A percentile compares a stretch with the other conserved stretches of the same genome.
Evolutionary conservation across 371 early-diverging fungal species (phyloP).

Genomic region (Actinomucor elegans): DNA sequence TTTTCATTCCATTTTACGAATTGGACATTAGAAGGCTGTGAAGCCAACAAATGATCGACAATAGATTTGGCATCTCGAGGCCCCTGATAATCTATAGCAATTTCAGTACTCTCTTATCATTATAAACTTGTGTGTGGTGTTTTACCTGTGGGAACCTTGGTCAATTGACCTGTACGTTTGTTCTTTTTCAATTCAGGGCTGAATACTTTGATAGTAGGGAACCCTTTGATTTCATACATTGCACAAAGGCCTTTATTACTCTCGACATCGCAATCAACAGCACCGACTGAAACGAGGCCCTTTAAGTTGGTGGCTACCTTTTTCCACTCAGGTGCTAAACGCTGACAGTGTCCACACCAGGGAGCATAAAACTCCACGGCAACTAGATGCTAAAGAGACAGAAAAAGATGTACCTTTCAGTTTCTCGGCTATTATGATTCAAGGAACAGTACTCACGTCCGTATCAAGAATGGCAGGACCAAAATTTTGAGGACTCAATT

Average conservation of each 20-base stretch:
- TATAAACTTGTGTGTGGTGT: too few species aligned
- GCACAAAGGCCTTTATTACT: conserved; percentile 73
- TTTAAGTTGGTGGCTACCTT: conserved; percentile 81
- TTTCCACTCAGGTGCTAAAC: conserved; percentile 82
- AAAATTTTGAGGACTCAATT: conserved; percentile 67
- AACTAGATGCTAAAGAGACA: conserved; percentile 60
- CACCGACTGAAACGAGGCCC: conserved; percentile 81
- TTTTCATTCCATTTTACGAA: conserved; percentile 50
- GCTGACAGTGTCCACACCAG: conserved; percentile 95
- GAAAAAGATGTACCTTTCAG: too few species aligned
- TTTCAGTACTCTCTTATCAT: too few species aligned
- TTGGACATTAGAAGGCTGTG: conserved; percentile 61
- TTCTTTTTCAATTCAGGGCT: conserved; percentile 39
- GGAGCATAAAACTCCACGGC: conserved; percentile 91
- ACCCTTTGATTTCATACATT: conserved; percentile 82
- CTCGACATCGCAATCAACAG: conserved; percentile 89
- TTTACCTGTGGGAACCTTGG: conserved; percentile 54
- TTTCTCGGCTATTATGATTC: too few species aligned
- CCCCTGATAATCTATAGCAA: conserved; percentile 83
- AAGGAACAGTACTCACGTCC: conserved; percentile 55
- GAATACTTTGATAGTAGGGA: conserved; percentile 94
- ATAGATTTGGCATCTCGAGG: conserved; percentile 77
- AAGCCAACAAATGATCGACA: conserved; percentile 62
- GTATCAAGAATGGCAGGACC: conserved; percentile 65
- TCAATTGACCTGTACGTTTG: conserved; percentile 52